These are phyloP conservation scores for Rhododendron ovatum DNA, from an alignment of 148 eudicot species.

Conservation along the genomic window DNA sequence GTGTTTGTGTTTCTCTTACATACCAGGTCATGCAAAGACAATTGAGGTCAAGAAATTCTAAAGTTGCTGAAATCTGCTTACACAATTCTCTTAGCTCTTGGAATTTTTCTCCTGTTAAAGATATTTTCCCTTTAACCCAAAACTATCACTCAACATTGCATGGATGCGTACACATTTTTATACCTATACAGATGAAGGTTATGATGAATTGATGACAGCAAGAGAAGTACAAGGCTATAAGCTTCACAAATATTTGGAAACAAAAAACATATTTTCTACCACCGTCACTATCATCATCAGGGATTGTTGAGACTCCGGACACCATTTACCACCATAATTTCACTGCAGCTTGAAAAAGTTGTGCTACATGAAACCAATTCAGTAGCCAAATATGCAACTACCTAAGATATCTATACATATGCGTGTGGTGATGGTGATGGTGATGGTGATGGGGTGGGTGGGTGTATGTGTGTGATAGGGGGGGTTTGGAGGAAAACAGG, in stretches of 20 bases:
- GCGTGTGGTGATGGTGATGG: background rate
- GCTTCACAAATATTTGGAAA: background rate
- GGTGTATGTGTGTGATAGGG: too few relatives aligned
- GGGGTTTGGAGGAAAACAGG: background rate
- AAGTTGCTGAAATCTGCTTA: background rate
- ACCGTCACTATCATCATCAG: background rate
- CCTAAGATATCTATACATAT: background rate
- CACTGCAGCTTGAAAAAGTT: background rate
- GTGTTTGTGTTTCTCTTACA: background rate
- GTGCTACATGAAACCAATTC: background rate
- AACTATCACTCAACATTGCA: background rate
- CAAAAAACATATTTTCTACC: background rate
- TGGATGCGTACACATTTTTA: background rate
- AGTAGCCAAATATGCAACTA: background rate
- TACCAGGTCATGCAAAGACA: background rate
- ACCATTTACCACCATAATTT: background rate
- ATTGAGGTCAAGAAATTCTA: background rate
- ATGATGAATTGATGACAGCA: background rate
- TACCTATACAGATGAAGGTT: background rate
- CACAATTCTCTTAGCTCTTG: background rate
- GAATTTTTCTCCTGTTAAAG: background rate
- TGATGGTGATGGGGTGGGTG: too few relatives aligned
- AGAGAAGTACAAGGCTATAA: background rate
- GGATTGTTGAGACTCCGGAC: background rate
- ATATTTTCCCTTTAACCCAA: background rate